Base-by-base conservation (phyloP, 768 basidiomycete species). In the Suillus plorans region DNA sequence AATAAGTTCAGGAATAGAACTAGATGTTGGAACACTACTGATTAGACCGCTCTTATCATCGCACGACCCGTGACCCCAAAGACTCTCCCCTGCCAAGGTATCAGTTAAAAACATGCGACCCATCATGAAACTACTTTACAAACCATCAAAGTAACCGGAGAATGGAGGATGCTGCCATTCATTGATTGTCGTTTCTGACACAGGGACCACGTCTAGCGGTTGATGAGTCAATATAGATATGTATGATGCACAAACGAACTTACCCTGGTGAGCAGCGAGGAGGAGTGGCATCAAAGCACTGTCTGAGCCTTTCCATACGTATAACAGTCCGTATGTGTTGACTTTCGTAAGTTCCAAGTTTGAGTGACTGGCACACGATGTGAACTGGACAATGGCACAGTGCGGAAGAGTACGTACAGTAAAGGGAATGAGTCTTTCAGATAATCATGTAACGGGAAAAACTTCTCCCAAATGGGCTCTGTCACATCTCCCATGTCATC, bases 261-360 rank as follows among this genome's bases (percentile, higher is more conserved):
- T 22, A 42, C 82, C 89, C 80, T 89, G 88, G 71, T 90, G 89
- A 2, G 83, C 88, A n/a, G 84, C 82, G 49, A 90, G 74, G 14
- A 94, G 78, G 18, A 92, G 69, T 0, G 92, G 92, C 72, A 90
- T 90, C 57, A 59, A 20, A 1, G 80, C 76, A 13, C 73, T 64
- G 67, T 91, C 81, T 4, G 84, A 81, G 2, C 91, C 92, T 61
- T 82, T 78, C 91, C 91, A 93, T 58, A 86, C 84, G 71, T 85
- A 91, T 9, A 91, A 74, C n/a, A 93, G 80, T 0, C 85, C 92
- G 68, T 90, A 91, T 0, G 86, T 90, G 73, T 93, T 92, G 69
- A 94, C 85, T 68, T 86, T 88, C 16, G 57, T 59, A 41, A 59
- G 57, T 42, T 59, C 57, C 39, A 59, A 59, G 25, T 59, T 59